Evolutionary conservation across 2,329 filamentous ascomycete species (phyloP).

Genomic region (Ophidiomyces ophidiicola): DNA sequence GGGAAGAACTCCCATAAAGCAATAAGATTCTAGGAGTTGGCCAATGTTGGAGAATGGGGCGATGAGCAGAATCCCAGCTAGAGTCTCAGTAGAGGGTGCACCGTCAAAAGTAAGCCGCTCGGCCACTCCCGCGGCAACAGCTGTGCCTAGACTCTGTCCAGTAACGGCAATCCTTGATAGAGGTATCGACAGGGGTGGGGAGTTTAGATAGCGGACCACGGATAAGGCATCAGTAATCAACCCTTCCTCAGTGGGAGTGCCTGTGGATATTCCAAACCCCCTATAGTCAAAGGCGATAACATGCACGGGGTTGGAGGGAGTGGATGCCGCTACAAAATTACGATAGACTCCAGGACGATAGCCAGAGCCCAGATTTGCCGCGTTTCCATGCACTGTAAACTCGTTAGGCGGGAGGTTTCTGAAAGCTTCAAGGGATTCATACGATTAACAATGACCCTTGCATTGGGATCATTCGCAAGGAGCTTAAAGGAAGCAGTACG

Average conservation of each 20-base stretch:
- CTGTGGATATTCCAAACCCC: slow-evolving; percentile 70
- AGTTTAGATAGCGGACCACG: slow-evolving; percentile 52
- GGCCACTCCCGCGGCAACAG: slow-evolving; percentile 61
- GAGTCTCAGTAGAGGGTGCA: slow-evolving; percentile 39
- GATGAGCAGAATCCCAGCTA: slow-evolving; percentile 68
- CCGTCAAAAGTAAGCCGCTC: slow-evolving; percentile 52
- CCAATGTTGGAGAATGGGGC: slow-evolving; percentile 67
- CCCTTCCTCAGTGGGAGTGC: slow-evolving; percentile 67
- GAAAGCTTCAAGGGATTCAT: slow-evolving; percentile 14
- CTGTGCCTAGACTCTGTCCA: slow-evolving; percentile 81
- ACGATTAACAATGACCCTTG: slow-evolving; percentile 46
- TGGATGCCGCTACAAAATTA: slow-evolving; percentile 57
- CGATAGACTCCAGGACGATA: slow-evolving; percentile 68
- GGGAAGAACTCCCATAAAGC: slow-evolving; percentile 64
- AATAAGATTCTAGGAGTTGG: slow-evolving; percentile 62
- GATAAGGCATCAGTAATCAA: slow-evolving; percentile 67
- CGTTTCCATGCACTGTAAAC: slow-evolving; percentile 51
- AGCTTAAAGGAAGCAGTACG: slow-evolving; percentile 40
- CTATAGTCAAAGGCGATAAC: slow-evolving; percentile 85
- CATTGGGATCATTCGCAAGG: slow-evolving; percentile 39
- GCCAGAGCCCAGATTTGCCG: slow-evolving; percentile 70
- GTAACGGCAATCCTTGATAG: slow-evolving; percentile 64
- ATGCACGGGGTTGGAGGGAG: slow-evolving; percentile 51
- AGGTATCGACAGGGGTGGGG: slow-evolving; percentile 51
- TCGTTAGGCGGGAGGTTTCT: background rate